A percentile compares a stretch with the other conserved stretches of the same genome.
Evolutionary conservation across 2,329 filamentous ascomycete genomes (phyloP).

Genomic region (Cercospora berteroae): DNA sequence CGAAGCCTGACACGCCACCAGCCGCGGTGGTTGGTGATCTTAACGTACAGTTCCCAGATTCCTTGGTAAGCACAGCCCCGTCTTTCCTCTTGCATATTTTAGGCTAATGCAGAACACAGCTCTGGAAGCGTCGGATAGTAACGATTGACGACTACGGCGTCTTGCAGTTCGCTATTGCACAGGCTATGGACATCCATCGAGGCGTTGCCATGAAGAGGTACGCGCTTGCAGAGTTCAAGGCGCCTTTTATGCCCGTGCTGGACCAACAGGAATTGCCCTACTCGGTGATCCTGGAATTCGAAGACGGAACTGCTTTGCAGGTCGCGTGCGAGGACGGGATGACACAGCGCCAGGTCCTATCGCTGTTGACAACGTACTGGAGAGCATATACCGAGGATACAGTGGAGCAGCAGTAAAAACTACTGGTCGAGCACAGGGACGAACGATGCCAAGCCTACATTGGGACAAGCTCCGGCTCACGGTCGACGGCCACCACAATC

Average conservation of each 20-base stretch:
- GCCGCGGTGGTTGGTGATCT: slow-evolving; percentile 79
- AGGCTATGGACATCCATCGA: slow-evolving; percentile 47
- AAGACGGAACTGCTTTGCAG: slow-evolving; percentile 61
- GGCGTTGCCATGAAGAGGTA: slow-evolving; percentile 56
- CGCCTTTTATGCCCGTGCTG: slow-evolving; percentile 79
- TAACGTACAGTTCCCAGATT: slow-evolving; percentile 96
- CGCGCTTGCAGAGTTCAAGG: slow-evolving; percentile 78
- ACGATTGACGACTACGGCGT: slow-evolving; percentile 81
- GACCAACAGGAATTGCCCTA: slow-evolving; percentile 91
- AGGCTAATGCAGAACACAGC: slow-evolving; percentile 35
- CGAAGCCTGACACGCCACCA: slow-evolving; percentile 45
- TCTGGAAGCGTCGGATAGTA: slow-evolving; percentile 93
- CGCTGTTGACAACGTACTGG: slow-evolving; percentile 34
- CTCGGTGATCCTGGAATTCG: slow-evolving; percentile 66
- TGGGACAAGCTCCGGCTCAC: background rate
- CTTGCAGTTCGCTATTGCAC: slow-evolving; percentile 72
- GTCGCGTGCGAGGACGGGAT: slow-evolving; percentile 60
- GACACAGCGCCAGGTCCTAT: slow-evolving; percentile 53
- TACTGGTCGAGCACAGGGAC: background rate
- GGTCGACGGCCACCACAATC: background rate
- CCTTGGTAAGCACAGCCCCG: slow-evolving; percentile 53
- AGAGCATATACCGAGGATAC: slow-evolving; percentile 19
- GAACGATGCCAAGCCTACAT: background rate
- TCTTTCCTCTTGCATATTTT: slow-evolving; percentile 3
- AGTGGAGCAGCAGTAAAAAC: background rate